phyloP scores from a whole-genome alignment of 345 rosid species.

The Xanthoceras sorbifolium region DNA sequence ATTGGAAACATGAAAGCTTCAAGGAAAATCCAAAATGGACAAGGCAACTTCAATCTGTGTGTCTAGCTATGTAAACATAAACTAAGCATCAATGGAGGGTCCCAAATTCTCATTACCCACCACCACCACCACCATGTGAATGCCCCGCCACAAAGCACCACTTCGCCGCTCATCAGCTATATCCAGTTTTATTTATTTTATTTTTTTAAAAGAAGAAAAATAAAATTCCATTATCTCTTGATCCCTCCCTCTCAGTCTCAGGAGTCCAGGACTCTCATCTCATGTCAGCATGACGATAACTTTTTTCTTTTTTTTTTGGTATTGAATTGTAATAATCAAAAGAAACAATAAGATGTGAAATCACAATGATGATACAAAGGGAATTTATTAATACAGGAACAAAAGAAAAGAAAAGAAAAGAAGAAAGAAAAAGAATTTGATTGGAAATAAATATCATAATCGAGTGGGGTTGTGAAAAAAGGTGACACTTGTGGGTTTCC shows the following conservation, averaged over 20 bases:
- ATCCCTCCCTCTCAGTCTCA: neutral
- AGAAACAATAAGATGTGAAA: slow-evolving; percentile 8
- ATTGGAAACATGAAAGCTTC: neutral
- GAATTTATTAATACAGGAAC: slow-evolving; percentile 17
- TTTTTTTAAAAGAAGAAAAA: neutral
- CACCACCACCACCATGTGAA: slow-evolving; percentile 16
- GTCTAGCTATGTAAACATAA: neutral
- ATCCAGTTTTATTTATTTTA: neutral
- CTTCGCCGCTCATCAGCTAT: slow-evolving; percentile 1
- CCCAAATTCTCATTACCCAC: slow-evolving; percentile 17
- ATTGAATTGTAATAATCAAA: neutral
- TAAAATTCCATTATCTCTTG: too few relatives aligned
- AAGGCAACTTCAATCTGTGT: slow-evolving; percentile 13
- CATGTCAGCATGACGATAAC: slow-evolving; percentile 33
- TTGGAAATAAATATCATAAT: slow-evolving; percentile 12
- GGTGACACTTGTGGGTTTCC: slow-evolving; percentile 28
- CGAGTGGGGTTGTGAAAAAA: slow-evolving; percentile 19
- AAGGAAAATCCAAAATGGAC: slow-evolving; percentile 9
- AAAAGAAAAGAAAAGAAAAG: neutral
- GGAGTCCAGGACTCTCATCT: too few relatives aligned
- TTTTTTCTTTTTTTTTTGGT: neutral
- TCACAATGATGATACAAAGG: slow-evolving; percentile 12
- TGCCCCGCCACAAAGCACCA: slow-evolving; percentile 16
- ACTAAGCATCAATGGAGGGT: slow-evolving; percentile 27
- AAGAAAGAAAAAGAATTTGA: neutral